Evolutionary conservation across 169 alveolate species (phyloP).

Genomic region (Eimeria praecox): DNA sequence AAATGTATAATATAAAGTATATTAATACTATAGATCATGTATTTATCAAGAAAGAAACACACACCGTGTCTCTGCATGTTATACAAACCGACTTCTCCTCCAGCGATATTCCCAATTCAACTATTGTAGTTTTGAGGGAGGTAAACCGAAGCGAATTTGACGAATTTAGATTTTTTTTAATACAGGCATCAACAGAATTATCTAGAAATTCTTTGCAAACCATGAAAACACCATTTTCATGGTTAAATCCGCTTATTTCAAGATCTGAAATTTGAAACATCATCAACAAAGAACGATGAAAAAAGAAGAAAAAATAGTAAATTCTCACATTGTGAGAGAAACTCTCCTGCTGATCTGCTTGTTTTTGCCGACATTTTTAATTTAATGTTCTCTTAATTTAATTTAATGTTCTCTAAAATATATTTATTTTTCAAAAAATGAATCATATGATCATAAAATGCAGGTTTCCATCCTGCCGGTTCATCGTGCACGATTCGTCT

Average conservation of each 20-base stretch:
- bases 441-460: background rate
- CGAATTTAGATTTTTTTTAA: background rate
- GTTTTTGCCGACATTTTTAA: background rate
- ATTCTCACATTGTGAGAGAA: constrained; percentile 32
- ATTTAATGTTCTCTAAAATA: too few species aligned
- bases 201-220: constrained; percentile 79
- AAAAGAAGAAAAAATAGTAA: background rate
- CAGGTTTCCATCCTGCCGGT: too few species aligned
- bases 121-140: background rate
- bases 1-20: background rate
- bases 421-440: background rate
- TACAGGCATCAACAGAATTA: constrained; percentile 82
- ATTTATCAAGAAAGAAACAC: background rate
- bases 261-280: constrained; percentile 18
- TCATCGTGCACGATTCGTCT: too few species aligned
- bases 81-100: background rate
- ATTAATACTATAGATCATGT: background rate
- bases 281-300: background rate
- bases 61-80: constrained; percentile 71
- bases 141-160: constrained; percentile 2
- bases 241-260: constrained; percentile 70
- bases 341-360: constrained; percentile 27
- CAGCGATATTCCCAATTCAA: background rate
- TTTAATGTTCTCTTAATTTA: background rate
- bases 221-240: constrained; percentile 66